Base-by-base conservation (phyloP, 306 rosid genomes). In the Acacia acuminata region DNA sequence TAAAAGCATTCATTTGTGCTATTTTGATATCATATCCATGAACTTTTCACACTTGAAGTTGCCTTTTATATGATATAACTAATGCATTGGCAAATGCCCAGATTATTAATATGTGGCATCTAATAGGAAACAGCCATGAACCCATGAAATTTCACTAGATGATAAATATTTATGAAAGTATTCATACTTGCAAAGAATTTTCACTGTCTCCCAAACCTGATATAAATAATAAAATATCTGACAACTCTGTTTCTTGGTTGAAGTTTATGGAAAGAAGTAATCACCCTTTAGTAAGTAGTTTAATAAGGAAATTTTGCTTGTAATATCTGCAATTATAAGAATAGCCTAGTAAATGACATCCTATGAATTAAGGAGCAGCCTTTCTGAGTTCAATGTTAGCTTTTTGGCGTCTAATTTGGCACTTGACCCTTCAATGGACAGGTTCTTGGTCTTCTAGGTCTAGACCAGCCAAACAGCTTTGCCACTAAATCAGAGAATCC, bases 391-490 rank as follows among this genome's bases (percentile, higher is more conserved):
- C 10, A 34, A 55, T 25, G 32, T 10, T 24, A 7, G 34, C 63
- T 47, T 48, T 27, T 42, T 36, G 32, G 55, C 45, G 48, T 82
- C 65, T 78, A 71, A 77, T 72, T 68, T 63, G 42, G 38, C 66
- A 22, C 77, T 75, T 53, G 87, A 17, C 72, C 67, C 79, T 76
- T 82, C 72, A 79, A 63, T 91, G 86, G 64, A 76, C 94, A 96
- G 99, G 97, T 94, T 86, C 84, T 94, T 80, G 79, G 85, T 78
- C 92, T 96, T 80, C 87, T 96, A 73, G 94, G 92, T 86, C 94
- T 84, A 77, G 94, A 82, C 71, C 91, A 92, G 82, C 73, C 88
- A 44, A 92, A 81, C 34, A 83, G 84, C 73, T 50, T 77, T 45
- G 53, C 75, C 25, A 73, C 67, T 79, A 80, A 53, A 84, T 85